phyloP scores from a whole-genome alignment of 768 basidiomycete species.

The Cyclocybe cylindracea region DNA sequence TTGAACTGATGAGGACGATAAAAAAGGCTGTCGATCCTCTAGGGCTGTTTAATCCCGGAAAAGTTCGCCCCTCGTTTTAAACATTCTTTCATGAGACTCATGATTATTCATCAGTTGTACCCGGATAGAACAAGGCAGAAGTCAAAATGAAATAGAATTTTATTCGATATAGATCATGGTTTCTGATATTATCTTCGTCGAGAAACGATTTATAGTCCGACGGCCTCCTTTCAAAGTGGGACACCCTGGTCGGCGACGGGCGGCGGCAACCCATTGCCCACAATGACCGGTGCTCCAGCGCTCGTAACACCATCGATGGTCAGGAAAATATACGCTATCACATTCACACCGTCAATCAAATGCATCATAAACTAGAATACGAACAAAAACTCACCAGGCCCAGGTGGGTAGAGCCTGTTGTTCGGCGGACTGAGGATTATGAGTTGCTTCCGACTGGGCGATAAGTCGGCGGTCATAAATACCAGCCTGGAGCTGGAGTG shows the following conservation, averaged over 20 bases:
- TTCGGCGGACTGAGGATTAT: conserved; percentile 35
- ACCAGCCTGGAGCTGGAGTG: conserved; percentile 40
- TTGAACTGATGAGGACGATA: conserved; percentile 80
- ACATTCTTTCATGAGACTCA: too few species aligned
- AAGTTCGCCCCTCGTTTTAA: conserved; percentile 41
- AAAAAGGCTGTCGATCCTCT: conserved; percentile 76
- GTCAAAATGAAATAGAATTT: too few species aligned
- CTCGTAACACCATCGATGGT: conserved; percentile 37
- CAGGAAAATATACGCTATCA: conserved; percentile 29
- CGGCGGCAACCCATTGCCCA: conserved; percentile 40
- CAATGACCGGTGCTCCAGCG: conserved; percentile 36
- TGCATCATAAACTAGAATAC: neutral
- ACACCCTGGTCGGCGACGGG: conserved; percentile 37
- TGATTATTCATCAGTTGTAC: too few species aligned
- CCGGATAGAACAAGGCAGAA: too few species aligned
- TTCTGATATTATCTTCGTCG: too few species aligned
- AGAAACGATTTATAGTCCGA: neutral
- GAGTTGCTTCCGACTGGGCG: conserved; percentile 30
- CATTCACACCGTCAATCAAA: neutral
- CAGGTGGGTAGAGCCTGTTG: conserved; percentile 39
- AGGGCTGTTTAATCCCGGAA: conserved; percentile 81
- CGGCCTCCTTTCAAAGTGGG: conserved; percentile 6
- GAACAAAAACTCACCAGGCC: conserved; percentile 28
- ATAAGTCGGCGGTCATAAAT: conserved; percentile 34
- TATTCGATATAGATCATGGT: too few species aligned